Percentiles rank a stretch among this genome's conserved stretches.
Evolutionary conservation across 2,329 filamentous ascomycete species (phyloP).

Genomic region (Fusarium phyllophilum): DNA sequence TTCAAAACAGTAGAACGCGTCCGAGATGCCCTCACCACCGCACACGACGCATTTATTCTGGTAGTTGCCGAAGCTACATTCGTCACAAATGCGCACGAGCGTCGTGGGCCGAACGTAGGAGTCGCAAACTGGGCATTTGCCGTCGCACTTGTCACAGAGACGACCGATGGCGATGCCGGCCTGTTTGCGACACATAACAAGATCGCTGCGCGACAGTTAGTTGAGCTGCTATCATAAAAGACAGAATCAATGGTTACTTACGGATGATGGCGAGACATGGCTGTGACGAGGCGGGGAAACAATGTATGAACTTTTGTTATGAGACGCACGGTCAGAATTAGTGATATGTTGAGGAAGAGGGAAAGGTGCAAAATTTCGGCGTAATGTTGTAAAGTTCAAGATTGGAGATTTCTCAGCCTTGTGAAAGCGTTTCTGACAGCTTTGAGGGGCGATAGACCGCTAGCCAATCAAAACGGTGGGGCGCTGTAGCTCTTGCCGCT

Average conservation of each 20-base stretch:
- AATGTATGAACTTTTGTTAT: neutral
- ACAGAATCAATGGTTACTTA: constrained; percentile 56
- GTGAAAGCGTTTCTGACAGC: constrained; percentile 45
- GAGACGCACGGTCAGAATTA: neutral
- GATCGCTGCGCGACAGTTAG: constrained; percentile 70
- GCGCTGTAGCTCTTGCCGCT: constrained; percentile 25
- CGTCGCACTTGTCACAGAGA: constrained; percentile 99
- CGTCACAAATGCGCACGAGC: constrained; percentile 97
- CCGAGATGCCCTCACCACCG: constrained; percentile 96
- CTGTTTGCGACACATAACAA: constrained; percentile 99
- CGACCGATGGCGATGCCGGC: constrained; percentile 97
- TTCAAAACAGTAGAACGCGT: constrained; percentile 99
- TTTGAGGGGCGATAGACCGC: constrained; percentile 31
- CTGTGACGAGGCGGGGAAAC: constrained; percentile 40
- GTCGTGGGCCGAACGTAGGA: constrained; percentile 98
- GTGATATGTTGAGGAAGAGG: constrained; percentile 13
- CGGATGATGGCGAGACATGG: constrained; percentile 95
- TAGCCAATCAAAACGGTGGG: constrained; percentile 39
- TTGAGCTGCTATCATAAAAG: neutral
- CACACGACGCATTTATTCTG: constrained; percentile 99
- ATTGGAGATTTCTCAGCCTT: constrained; percentile 58
- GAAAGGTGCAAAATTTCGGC: constrained; percentile 1
- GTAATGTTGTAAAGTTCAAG: constrained; percentile 32
- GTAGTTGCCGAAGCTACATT: constrained; percentile 99
- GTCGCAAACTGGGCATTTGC: constrained; percentile 99